A percentile compares a stretch with the other conserved stretches of the same genome.
These are phyloP conservation scores for Protomyces pachydermus DNA, from an alignment of 1,139 yeast species.

Conservation along the genomic window DNA sequence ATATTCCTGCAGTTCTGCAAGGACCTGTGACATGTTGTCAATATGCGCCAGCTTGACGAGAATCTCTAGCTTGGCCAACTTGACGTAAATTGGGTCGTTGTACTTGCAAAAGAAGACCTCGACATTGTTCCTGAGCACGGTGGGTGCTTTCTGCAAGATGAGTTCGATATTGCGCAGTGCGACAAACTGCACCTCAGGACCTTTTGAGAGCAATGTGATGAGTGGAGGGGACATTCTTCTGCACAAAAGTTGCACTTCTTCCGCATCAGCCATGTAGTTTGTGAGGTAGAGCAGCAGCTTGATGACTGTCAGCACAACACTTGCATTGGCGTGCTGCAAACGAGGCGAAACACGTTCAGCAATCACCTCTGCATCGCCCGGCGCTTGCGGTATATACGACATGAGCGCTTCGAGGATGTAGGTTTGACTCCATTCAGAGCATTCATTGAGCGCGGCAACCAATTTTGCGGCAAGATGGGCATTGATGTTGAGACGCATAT, in stretches of 20 bases:
- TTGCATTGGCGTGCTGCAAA: conserved; percentile 72
- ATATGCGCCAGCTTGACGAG: conserved; percentile 72
- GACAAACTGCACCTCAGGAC: conserved; percentile 78
- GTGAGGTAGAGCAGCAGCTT: conserved; percentile 66
- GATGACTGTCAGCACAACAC: conserved; percentile 73
- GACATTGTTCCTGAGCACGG: conserved; percentile 57
- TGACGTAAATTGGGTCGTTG: conserved; percentile 81
- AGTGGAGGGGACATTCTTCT: conserved; percentile 67
- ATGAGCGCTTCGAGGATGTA: conserved; percentile 64
- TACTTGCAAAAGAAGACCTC: conserved; percentile 74
- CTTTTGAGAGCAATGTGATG: conserved; percentile 65
- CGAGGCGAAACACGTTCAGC: conserved; percentile 69
- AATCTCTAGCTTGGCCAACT: conserved; percentile 85
- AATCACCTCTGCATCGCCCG: conserved; percentile 59
- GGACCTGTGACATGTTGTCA: conserved; percentile 55
- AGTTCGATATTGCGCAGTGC: conserved; percentile 76
- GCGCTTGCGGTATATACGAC: conserved; percentile 65
- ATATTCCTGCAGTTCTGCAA: conserved; percentile 75
- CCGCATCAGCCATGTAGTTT: conserved; percentile 53
- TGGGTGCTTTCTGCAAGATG: conserved; percentile 61
- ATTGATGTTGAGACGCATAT: conserved; percentile 53
- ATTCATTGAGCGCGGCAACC: conserved; percentile 48
- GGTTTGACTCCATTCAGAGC: conserved; percentile 79
- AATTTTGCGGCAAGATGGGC: conserved; percentile 53
- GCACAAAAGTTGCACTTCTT: conserved; percentile 51